Percentiles rank a stretch among this genome's conserved stretches.
phyloP scores from a whole-genome alignment of 768 basidiomycete species.

The Cystobasidium tubakii region DNA sequence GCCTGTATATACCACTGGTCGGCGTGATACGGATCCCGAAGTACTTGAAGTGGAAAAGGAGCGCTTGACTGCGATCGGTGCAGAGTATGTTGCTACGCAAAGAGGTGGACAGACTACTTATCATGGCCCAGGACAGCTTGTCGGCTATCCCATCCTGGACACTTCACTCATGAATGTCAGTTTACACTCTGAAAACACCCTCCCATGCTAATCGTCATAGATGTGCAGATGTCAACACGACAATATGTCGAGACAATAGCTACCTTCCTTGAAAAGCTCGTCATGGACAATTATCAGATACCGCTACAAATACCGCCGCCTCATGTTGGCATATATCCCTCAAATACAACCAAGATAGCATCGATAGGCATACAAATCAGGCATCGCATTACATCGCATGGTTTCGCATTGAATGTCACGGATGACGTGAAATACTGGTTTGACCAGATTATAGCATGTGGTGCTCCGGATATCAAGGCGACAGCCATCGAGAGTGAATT shows the following conservation, averaged over 20 bases:
- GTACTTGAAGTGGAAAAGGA: conserved; percentile 51
- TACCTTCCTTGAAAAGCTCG: conserved; percentile 61
- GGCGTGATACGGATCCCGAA: conserved; percentile 62
- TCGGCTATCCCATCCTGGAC: conserved; percentile 90
- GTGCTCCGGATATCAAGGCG: conserved; percentile 73
- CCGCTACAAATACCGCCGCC: conserved; percentile 58
- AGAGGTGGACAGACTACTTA: conserved; percentile 93
- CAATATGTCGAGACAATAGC: conserved; percentile 83
- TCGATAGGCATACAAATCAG: conserved; percentile 96
- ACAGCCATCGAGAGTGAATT: conserved; percentile 51
- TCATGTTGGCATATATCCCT: conserved; percentile 84
- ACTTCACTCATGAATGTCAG: conserved; percentile 70
- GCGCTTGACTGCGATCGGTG: conserved; percentile 65
- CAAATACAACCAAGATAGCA: conserved; percentile 72
- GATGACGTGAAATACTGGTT: conserved; percentile 79
- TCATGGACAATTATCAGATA: conserved; percentile 51
- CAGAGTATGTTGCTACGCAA: conserved; percentile 73
- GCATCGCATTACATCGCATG: conserved; percentile 88
- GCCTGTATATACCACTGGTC: conserved; percentile 91
- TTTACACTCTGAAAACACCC: background rate
- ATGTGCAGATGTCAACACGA: conserved; percentile 55
- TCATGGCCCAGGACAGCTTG: conserved; percentile 94
- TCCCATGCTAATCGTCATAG: background rate
- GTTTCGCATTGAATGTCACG: conserved; percentile 87
- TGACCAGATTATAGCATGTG: conserved; percentile 80